Percentiles rank a stretch among this genome's conserved stretches.
Conservation (phyloP, 2,329 filamentous ascomycete genomes). For the Colletotrichum camelliae region DNA sequence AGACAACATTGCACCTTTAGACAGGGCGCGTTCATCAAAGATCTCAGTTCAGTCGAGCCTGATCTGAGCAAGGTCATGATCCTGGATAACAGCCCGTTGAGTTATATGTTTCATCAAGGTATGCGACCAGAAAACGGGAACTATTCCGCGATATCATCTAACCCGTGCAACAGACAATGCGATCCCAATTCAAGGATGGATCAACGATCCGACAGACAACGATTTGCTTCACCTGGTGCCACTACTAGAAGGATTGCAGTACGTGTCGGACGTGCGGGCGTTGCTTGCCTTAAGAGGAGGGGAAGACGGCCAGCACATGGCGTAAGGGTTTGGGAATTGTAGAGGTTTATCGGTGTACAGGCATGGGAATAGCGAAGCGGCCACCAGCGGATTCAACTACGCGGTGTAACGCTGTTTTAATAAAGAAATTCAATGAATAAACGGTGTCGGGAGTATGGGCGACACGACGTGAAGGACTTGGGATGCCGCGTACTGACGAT, state of each 20-base stretch:
- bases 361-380: slow-evolving; percentile 10
- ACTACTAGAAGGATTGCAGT: slow-evolving; percentile 91
- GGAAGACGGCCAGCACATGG: slow-evolving; percentile 72
- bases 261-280: slow-evolving; percentile 93
- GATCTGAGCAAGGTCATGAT: slow-evolving; percentile 99
- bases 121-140: slow-evolving; percentile 32
- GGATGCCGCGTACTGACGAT: neutral
- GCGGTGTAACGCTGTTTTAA: slow-evolving; percentile 18
- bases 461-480: neutral
- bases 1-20: slow-evolving; percentile 96
- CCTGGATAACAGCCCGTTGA: slow-evolving; percentile 96
- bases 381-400: slow-evolving; percentile 15
- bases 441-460: neutral
- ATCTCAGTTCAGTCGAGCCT: slow-evolving; percentile 93
- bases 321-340: slow-evolving; percentile 29
- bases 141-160: neutral
- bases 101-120: slow-evolving; percentile 99
- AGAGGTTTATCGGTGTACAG: slow-evolving; percentile 13
- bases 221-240: slow-evolving; percentile 93
- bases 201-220: slow-evolving; percentile 96
- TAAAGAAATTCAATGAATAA: slow-evolving; percentile 2
- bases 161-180: slow-evolving; percentile 77
- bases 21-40: slow-evolving; percentile 97
- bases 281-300: slow-evolving; percentile 87
- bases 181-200: slow-evolving; percentile 99